phyloP scores from a whole-genome alignment of 805 yeast species.

The Zygosaccharomyces pseudorouxii region DNA sequence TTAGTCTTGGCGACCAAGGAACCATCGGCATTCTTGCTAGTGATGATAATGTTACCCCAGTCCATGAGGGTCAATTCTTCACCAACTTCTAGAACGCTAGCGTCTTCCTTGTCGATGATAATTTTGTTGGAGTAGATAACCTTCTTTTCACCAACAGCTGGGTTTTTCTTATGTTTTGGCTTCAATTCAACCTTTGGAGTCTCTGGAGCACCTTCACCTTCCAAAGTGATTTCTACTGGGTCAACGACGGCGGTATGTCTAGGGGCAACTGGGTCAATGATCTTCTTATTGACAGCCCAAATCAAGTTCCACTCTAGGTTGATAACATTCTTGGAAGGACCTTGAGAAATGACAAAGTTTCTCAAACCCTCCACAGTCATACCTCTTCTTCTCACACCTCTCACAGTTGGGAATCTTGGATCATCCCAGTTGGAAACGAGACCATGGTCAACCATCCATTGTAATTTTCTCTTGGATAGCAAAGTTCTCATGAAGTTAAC shows the following conservation, averaged over 20 bases:
- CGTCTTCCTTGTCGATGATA: constrained; percentile 83
- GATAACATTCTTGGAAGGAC: constrained; percentile 95
- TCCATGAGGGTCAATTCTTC: constrained; percentile 98
- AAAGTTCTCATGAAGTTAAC: constrained; percentile 95
- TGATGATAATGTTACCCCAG: constrained; percentile 92
- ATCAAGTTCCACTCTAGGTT: constrained; percentile 96
- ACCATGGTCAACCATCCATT: constrained; percentile 95
- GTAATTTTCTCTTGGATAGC: constrained; percentile 93
- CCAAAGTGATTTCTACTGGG: constrained; percentile 64
- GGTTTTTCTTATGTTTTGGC: constrained; percentile 93
- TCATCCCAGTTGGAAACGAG: constrained; percentile 95
- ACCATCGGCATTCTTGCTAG: constrained; percentile 61
- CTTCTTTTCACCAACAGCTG: constrained; percentile 80
- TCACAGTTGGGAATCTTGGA: constrained; percentile 98
- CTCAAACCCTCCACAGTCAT: constrained; percentile 98
- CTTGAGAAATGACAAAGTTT: constrained; percentile 90
- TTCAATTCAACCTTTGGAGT: constrained; percentile 60
- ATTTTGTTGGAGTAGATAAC: constrained; percentile 61
- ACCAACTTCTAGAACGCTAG: constrained; percentile 64
- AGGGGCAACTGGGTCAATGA: constrained; percentile 95
- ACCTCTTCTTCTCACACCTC: constrained; percentile 99
- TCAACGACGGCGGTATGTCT: constrained; percentile 83
- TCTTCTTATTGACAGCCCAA: constrained; percentile 97
- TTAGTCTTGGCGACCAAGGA: constrained; percentile 73
- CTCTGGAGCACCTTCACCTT: constrained; percentile 58